Evolutionary conservation across 345 rosid genomes (phyloP).

Genomic region (Hibiscus trionum): DNA sequence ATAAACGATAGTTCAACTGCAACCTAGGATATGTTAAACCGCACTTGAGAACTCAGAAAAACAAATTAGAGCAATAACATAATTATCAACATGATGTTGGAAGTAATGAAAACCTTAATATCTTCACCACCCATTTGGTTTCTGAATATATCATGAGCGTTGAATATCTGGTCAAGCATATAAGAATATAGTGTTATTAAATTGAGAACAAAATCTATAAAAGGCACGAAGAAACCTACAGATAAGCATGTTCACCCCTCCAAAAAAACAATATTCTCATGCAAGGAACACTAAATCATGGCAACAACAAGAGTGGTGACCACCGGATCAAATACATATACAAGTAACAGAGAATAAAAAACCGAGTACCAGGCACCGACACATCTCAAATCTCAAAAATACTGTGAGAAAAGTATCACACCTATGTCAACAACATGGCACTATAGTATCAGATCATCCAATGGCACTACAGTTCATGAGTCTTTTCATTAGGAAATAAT

Average conservation of each 20-base stretch:
- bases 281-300: neutral
- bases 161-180: slow-evolving; percentile 42
- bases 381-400: neutral
- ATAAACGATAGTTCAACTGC: slow-evolving; percentile 83
- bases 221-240: neutral
- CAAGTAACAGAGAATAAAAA: neutral
- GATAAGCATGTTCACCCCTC: neutral
- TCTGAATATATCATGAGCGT: slow-evolving; percentile 32
- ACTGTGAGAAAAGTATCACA: neutral
- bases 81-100: too few species aligned
- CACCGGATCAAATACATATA: neutral
- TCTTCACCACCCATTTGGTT: slow-evolving; percentile 76
- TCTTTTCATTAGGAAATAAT: neutral
- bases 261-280: neutral
- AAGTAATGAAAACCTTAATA: slow-evolving; percentile 23
- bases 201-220: neutral
- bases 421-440: too few species aligned
- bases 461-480: neutral
- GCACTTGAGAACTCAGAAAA: too few species aligned
- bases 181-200: neutral
- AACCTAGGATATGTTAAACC: slow-evolving; percentile 35
- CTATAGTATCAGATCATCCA: neutral
- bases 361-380: neutral
- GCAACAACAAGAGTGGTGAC: neutral
- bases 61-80: too few species aligned